These are phyloP conservation scores for Chlorella sorokiniana DNA, from an alignment of 139 green algal genomes.

Conservation along the genomic window DNA sequence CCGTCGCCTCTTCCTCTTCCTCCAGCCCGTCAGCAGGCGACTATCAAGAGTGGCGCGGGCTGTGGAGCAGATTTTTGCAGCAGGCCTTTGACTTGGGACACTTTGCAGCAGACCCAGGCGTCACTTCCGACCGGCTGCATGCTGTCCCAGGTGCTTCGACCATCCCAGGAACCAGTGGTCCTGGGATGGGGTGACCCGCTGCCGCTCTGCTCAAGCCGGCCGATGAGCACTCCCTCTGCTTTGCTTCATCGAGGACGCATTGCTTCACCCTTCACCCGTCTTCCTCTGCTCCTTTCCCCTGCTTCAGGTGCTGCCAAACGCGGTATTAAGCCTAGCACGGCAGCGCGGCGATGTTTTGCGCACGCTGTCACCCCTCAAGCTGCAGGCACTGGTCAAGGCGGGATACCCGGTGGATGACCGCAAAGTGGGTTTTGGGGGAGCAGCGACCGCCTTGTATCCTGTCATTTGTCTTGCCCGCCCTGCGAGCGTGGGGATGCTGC, in stretches of 20 bases:
- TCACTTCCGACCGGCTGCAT: not conserved
- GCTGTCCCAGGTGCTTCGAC: too few species aligned
- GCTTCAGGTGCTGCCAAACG: conserved; percentile 31
- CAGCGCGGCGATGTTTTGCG: conserved; percentile 26
- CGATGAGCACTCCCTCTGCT: too few species aligned
- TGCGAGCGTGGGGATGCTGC: too few species aligned
- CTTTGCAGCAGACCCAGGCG: conserved; percentile 15
- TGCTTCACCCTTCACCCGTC: too few species aligned
- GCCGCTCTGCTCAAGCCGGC: too few species aligned
- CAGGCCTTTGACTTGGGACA: conserved; percentile 12
- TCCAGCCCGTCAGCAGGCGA: not conserved
- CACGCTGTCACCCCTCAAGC: conserved; percentile 10
- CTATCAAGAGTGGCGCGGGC: not conserved
- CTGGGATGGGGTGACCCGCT: not conserved
- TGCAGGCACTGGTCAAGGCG: conserved; percentile 6
- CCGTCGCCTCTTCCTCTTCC: not conserved
- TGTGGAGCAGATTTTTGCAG: not conserved
- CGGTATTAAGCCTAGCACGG: conserved; percentile 23
- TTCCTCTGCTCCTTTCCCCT: too few species aligned
- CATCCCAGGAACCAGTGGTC: not conserved
- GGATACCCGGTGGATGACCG: conserved; percentile 10
- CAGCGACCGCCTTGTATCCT: too few species aligned
- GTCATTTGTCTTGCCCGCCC: too few species aligned
- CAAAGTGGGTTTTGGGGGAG: conserved; percentile 8
- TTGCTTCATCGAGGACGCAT: too few species aligned